Evolutionary conservation across 129 eudicot species (phyloP).

Genomic region (Rutidosis leptorrhynchoides): DNA sequence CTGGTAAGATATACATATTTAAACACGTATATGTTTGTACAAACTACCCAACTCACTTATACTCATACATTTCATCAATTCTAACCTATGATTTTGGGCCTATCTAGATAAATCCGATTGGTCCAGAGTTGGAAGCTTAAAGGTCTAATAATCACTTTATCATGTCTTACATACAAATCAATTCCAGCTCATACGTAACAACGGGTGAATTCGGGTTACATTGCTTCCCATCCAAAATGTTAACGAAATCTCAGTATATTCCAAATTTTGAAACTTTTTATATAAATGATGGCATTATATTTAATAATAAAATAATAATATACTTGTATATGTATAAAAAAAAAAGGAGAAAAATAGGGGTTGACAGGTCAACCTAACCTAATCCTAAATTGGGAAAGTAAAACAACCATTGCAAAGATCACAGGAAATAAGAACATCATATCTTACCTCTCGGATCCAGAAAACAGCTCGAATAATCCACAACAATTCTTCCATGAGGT

Average conservation of each 20-base stretch:
- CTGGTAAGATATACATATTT: no score
- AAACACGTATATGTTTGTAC: no score
- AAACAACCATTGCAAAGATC: neutral
- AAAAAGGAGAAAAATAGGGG: neutral
- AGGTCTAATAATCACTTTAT: neutral
- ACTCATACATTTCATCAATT: no score
- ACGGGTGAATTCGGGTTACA: neutral
- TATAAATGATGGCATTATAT: no score
- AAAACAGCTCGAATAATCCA: slow-evolving; percentile 73
- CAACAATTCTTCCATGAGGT: slow-evolving; percentile 85
- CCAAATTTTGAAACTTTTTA: neutral
- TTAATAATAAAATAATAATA: no score
- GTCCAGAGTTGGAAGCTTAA: neutral
- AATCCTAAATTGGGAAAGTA: slow-evolving; percentile 3
- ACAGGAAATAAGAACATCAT: slow-evolving; percentile 31
- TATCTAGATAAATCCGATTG: no score
- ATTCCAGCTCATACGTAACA: no score
- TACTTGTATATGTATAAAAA: no score
- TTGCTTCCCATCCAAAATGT: neutral
- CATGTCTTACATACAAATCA: neutral
- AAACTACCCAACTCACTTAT: no score
- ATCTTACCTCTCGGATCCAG: slow-evolving; percentile 60
- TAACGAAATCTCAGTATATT: no score
- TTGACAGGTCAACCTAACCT: slow-evolving; percentile 1
- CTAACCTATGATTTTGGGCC: no score